A percentile compares a stretch with the other conserved stretches of the same genome.
Evolutionary conservation across 306 rosid genomes (phyloP).

Genomic region (Trifolium dubium): DNA sequence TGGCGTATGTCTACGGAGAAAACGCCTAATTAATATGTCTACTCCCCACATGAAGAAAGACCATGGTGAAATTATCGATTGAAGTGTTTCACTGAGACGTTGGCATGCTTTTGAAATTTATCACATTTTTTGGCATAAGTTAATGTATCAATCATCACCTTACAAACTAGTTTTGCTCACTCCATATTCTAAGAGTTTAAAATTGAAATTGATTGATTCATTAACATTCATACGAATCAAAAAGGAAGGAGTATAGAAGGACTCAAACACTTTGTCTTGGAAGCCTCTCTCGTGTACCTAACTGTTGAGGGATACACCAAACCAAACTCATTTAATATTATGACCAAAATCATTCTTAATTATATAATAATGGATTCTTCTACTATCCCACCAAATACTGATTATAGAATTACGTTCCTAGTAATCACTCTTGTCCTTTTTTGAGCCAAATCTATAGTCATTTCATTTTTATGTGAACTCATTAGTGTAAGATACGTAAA

Average conservation of each 20-base stretch:
- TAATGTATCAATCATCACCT: no score
- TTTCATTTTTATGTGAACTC: slow-evolving; percentile 21
- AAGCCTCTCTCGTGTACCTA: slow-evolving; percentile 39
- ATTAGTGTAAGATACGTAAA: neutral
- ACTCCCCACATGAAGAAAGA: no score
- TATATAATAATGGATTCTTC: slow-evolving; percentile 29
- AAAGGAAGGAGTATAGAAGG: neutral
- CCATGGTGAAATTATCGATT: no score
- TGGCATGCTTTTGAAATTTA: no score
- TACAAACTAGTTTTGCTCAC: no score
- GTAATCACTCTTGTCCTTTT: slow-evolving; percentile 27
- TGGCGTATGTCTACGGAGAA: no score
- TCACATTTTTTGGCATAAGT: no score
- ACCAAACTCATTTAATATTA: slow-evolving; percentile 54
- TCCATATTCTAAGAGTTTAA: no score
- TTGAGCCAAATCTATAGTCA: slow-evolving; percentile 20
- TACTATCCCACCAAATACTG: slow-evolving; percentile 33
- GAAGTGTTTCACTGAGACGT: no score
- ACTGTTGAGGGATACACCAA: slow-evolving; percentile 47
- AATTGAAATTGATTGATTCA: neutral
- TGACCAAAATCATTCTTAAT: slow-evolving; percentile 38
- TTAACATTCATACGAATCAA: neutral
- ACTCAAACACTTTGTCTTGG: neutral
- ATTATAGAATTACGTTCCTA: slow-evolving; percentile 39
- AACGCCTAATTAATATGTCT: no score